Conservation (phyloP, 768 basidiomycete genomes). For the Trametes cinnabarina region DNA sequence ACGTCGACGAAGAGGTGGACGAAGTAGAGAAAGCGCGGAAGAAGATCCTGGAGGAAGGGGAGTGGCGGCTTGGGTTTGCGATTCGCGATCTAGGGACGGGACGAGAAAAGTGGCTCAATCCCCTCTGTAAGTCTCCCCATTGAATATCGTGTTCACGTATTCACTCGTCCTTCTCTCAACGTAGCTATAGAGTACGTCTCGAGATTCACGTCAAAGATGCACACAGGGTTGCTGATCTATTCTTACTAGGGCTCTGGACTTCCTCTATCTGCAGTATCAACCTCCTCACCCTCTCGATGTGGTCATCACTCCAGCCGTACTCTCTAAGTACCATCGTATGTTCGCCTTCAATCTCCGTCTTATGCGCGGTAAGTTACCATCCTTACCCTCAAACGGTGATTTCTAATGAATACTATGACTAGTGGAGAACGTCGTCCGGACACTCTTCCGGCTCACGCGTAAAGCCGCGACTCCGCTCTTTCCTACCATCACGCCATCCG, state of each 20-base stretch:
- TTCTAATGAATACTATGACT: neutral
- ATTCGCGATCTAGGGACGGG: slow-evolving; percentile 68
- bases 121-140: slow-evolving; percentile 62
- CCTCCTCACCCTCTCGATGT: slow-evolving; percentile 77
- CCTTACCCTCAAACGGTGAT: neutral
- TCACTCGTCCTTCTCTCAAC: slow-evolving; percentile 32
- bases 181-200: slow-evolving; percentile 49
- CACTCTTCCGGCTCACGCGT: slow-evolving; percentile 64
- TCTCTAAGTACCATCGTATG: slow-evolving; percentile 85
- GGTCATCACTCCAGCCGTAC: slow-evolving; percentile 64
- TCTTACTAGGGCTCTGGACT: slow-evolving; percentile 71
- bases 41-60: slow-evolving; percentile 55
- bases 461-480: slow-evolving; percentile 47
- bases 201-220: too few relatives aligned
- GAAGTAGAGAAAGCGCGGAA: slow-evolving; percentile 1
- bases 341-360: slow-evolving; percentile 79
- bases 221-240: neutral
- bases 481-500: slow-evolving; percentile 51
- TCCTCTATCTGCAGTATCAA: slow-evolving; percentile 84
- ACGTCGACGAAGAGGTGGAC: neutral
- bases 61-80: slow-evolving; percentile 79
- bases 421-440: slow-evolving; percentile 69
- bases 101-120: slow-evolving; percentile 77
- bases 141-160: neutral
- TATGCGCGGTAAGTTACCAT: slow-evolving; percentile 57